Conservation (phyloP, 2,329 filamentous ascomycete genomes). For the Alternaria infectoria region DNA sequence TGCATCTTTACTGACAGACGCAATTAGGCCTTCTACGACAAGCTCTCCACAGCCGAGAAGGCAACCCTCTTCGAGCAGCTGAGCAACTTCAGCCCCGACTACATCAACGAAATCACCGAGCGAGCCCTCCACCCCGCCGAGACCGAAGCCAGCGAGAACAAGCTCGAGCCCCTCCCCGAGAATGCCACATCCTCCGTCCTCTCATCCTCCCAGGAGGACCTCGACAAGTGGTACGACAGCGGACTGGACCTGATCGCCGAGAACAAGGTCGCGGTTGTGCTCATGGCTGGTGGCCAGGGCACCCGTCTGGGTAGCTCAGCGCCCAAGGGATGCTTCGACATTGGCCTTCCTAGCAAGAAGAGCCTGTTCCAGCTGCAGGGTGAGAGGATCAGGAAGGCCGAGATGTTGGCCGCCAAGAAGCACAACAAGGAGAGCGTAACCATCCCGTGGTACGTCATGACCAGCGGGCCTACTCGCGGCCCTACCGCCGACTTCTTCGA, state of each 20-base stretch:
- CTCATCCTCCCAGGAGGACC: slow-evolving; percentile 79
- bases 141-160: slow-evolving; percentile 57
- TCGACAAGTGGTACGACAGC: slow-evolving; percentile 81
- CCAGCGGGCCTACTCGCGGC: slow-evolving; percentile 87
- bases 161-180: slow-evolving; percentile 86
- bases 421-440: slow-evolving; percentile 63
- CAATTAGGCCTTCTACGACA: slow-evolving; percentile 73
- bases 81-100: slow-evolving; percentile 76
- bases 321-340: slow-evolving; percentile 97
- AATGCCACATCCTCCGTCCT: slow-evolving; percentile 88
- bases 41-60: slow-evolving; percentile 75
- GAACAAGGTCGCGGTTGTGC: slow-evolving; percentile 80
- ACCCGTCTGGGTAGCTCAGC: slow-evolving; percentile 92
- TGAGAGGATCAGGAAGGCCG: slow-evolving; percentile 87
- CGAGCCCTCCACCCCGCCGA: slow-evolving; percentile 80
- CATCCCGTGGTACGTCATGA: slow-evolving; percentile 99
- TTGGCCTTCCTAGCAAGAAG: slow-evolving; percentile 90
- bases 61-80: slow-evolving; percentile 82
- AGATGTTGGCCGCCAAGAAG: slow-evolving; percentile 78
- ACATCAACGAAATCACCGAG: slow-evolving; percentile 87
- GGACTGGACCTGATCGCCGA: slow-evolving; percentile 70
- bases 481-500: slow-evolving; percentile 95
- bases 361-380: slow-evolving; percentile 97
- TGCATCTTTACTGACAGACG: neutral
- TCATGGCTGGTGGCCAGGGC: slow-evolving; percentile 97